Percentiles rank a stretch among this genome's conserved stretches.
These are phyloP conservation scores for Linum usitatissimum DNA, from an alignment of 345 rosid species.

Conservation along the genomic window DNA sequence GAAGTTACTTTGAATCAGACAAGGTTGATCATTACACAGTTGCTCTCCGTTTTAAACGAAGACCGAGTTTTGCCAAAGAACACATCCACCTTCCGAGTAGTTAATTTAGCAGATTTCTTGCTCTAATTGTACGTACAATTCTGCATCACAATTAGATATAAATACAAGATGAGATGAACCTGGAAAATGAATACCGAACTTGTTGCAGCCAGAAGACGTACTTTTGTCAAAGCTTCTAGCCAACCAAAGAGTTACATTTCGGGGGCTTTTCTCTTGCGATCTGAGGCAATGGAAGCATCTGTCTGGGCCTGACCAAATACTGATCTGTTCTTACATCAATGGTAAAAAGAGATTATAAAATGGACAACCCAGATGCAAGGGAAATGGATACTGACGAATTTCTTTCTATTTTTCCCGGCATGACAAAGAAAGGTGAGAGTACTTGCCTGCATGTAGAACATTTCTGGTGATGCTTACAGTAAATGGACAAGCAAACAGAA, in stretches of 20 bases:
- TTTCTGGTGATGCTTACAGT: slow-evolving; percentile 85
- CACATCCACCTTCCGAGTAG: too few relatives aligned
- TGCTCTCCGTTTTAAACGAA: too few relatives aligned
- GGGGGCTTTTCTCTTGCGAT: slow-evolving; percentile 65
- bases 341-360: slow-evolving; percentile 4
- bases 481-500: slow-evolving; percentile 89
- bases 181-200: too few relatives aligned
- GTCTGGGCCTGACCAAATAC: slow-evolving; percentile 72
- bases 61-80: too few relatives aligned
- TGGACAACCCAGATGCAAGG: neutral
- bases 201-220: neutral
- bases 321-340: slow-evolving; percentile 37
- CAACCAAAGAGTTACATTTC: slow-evolving; percentile 22
- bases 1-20: too few relatives aligned
- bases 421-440: slow-evolving; percentile 7
- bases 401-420: neutral
- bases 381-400: neutral
- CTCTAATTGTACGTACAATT: too few relatives aligned
- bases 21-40: too few relatives aligned
- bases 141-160: too few relatives aligned
- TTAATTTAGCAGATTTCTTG: too few relatives aligned
- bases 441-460: slow-evolving; percentile 89
- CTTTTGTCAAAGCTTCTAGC: neutral
- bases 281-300: slow-evolving; percentile 36
- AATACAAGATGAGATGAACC: too few relatives aligned